Base-by-base conservation (phyloP, 768 basidiomycete genomes). In the Collybia sordida region DNA sequence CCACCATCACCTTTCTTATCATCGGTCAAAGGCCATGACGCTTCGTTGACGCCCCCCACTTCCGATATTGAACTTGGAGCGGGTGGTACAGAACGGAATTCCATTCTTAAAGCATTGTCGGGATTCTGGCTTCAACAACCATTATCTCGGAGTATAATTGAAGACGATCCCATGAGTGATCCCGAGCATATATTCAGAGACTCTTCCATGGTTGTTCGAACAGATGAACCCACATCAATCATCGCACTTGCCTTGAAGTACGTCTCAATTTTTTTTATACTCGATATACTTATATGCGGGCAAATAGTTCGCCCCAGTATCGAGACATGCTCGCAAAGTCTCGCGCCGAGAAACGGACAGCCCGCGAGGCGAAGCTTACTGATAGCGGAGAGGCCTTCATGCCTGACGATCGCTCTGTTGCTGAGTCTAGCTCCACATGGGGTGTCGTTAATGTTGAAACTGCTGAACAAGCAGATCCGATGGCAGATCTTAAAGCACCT, bases 211-310 rank as follows among this genome's bases (percentile, higher is more conserved):
- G 86, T 98, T 44, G 88, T 99, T 17, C 81, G 96, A 17, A 93
- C 93, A 17, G 94, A 98, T 64, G 97, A 99, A 62, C 97, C 96
- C 2, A 97, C 95, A 0, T 98, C 96, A 15, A 97, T 98, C 61
- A 94, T 98, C 55, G 95, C 97, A 6, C 84, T 98, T 49, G 92
- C 93, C 4, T 70, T 99, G 42, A 91, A 88, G 92, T 93, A 60
- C 59, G 82, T 68, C 18, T 17, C 37, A 17, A 25, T 41, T 24
- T 8, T 25, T 2, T 36, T 42, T 14, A 24, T 34, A 38, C 47
- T 11, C 24, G 17, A n/a, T 49, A 40, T 11, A 37, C 42, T 40
- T 42, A 43, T 47, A 17, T 41, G 6, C 46, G 28, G 53, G 60
- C 37, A 49, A 23, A 36, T 45, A 93, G 91, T 55, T 93, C 91